Conservation (phyloP, 257 asterid genomes). For the Solanum sejunctum region DNA sequence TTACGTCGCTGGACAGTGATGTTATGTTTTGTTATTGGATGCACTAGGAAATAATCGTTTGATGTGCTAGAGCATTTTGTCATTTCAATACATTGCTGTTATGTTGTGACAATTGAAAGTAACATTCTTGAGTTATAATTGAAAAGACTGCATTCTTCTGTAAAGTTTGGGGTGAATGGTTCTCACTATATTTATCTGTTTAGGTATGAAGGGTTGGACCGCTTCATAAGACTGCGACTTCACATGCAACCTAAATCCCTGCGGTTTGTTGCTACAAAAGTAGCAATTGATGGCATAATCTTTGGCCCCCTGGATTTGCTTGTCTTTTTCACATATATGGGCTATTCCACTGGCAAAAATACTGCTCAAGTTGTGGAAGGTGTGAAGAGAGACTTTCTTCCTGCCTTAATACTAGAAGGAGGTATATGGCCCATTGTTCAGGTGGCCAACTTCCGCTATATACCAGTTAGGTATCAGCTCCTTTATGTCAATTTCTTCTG, state of each 20-base stretch:
- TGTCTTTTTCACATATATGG: conserved; percentile 73
- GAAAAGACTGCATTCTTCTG: neutral
- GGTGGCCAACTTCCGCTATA: conserved; percentile 66
- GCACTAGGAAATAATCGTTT: neutral
- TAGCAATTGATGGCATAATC: conserved; percentile 63
- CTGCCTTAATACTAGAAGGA: conserved; percentile 68
- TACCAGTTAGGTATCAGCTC: conserved; percentile 72
- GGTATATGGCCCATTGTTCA: conserved; percentile 78
- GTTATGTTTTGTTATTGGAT: neutral
- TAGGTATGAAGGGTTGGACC: conserved; percentile 81
- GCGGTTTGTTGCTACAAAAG: conserved; percentile 64
- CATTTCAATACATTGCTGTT: neutral
- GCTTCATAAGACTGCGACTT: conserved; percentile 41
- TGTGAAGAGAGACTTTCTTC: conserved; percentile 69
- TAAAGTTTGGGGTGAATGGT: neutral
- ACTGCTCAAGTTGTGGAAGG: conserved; percentile 63
- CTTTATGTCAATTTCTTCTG: conserved; percentile 84
- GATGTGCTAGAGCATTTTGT: neutral
- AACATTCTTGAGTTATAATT: neutral
- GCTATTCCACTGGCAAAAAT: conserved; percentile 63
- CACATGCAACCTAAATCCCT: conserved; percentile 55
- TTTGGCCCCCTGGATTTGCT: conserved; percentile 76
- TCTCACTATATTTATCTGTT: neutral
- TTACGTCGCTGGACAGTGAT: neutral
- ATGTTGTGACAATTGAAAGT: neutral